Evolutionary conservation across 768 basidiomycete species (phyloP).

Genomic region (Tulasnella sp.): DNA sequence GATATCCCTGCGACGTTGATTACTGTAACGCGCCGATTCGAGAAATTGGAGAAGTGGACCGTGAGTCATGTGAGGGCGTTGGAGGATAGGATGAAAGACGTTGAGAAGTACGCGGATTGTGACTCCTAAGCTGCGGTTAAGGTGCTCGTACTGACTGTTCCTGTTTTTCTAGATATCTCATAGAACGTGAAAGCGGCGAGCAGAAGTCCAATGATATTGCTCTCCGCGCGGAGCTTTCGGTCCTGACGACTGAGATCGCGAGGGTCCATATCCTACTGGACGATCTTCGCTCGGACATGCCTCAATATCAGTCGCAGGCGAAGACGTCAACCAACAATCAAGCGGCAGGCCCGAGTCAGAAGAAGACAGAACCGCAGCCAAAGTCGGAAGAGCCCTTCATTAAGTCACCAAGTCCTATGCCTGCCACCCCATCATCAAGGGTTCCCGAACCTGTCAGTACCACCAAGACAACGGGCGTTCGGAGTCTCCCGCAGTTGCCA

Average conservation of each 20-base stretch:
- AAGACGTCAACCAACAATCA: neutral
- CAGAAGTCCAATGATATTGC: neutral
- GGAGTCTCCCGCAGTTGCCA: neutral
- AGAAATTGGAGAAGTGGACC: constrained; percentile 85
- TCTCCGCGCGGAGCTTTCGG: constrained; percentile 17
- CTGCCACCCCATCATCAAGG: neutral
- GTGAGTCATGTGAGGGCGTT: constrained; percentile 79
- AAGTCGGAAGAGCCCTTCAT: neutral
- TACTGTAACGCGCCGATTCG: constrained; percentile 67
- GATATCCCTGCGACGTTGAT: constrained; percentile 68
- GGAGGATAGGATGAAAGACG: constrained; percentile 86
- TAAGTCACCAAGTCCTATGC: neutral
- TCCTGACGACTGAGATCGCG: constrained; percentile 11
- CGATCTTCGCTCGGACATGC: constrained; percentile 3
- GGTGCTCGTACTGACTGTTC: neutral
- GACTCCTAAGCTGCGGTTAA: neutral
- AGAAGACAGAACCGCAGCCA: neutral
- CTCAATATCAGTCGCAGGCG: neutral
- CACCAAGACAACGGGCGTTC: neutral
- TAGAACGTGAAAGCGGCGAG: constrained; percentile 17
- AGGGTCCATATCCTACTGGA: constrained; percentile 3
- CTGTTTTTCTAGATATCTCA: constrained; percentile 15
- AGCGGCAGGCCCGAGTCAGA: neutral
- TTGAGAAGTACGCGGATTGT: constrained; percentile 50
- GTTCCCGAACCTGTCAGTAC: neutral